These are phyloP conservation scores for Serendipita vermifera DNA, from an alignment of 768 basidiomycete genomes.

Conservation along the genomic window DNA sequence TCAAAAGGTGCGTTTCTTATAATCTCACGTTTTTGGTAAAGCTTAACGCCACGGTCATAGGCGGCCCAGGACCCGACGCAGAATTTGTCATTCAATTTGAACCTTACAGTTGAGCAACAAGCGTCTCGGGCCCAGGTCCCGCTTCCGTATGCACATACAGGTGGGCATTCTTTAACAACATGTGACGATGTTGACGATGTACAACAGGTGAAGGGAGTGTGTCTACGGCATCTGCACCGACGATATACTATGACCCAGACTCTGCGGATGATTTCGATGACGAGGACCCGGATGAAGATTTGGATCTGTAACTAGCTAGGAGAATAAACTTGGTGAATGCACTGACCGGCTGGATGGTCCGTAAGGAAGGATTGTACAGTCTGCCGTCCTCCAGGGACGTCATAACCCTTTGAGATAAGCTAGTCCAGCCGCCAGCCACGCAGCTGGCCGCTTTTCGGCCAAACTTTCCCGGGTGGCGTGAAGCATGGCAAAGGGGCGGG, in stretches of 20 bases:
- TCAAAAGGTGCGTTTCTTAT: slow-evolving; percentile 19
- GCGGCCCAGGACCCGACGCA: slow-evolving; percentile 46
- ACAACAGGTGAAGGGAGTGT: slow-evolving; percentile 23
- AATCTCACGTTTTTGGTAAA: not conserved
- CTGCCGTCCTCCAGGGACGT: too few relatives aligned
- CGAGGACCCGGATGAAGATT: slow-evolving; percentile 90
- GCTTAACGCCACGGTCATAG: slow-evolving; percentile 17
- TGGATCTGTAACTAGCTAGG: slow-evolving; percentile 53
- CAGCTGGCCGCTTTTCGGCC: too few relatives aligned
- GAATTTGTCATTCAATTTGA: slow-evolving; percentile 76
- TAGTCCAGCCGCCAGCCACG: too few relatives aligned
- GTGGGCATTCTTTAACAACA: slow-evolving; percentile 25
- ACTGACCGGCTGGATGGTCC: too few relatives aligned
- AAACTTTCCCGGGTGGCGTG: too few relatives aligned
- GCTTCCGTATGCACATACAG: slow-evolving; percentile 82
- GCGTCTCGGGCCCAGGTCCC: slow-evolving; percentile 69
- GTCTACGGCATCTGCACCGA: not conserved
- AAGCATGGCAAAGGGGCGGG: too few relatives aligned
- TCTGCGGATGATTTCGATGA: slow-evolving; percentile 91
- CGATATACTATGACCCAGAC: slow-evolving; percentile 80
- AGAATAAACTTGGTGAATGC: too few relatives aligned
- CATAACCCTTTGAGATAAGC: too few relatives aligned
- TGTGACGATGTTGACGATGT: slow-evolving; percentile 10
- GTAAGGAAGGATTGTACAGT: too few relatives aligned
- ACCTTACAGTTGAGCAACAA: slow-evolving; percentile 69